Evolutionary conservation across 495 filamentous ascomycete genomes (phyloP).

Genomic region (Hypoxylon fuscum): DNA sequence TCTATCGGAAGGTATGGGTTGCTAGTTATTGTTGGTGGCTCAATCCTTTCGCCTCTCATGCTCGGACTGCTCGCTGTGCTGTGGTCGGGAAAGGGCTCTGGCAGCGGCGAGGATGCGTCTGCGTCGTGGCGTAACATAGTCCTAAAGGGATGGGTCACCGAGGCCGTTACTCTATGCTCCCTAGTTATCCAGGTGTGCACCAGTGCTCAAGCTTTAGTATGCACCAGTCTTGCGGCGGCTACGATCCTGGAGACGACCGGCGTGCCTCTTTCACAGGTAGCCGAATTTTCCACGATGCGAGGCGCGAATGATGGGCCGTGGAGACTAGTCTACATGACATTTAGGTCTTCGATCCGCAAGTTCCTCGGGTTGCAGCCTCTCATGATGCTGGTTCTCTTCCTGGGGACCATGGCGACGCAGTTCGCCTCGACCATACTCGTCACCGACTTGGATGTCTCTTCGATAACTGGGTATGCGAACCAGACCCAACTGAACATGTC

Average conservation of each 20-base stretch:
- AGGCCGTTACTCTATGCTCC: constrained; percentile 26
- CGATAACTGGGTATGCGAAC: constrained; percentile 1
- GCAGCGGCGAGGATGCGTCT: constrained; percentile 14
- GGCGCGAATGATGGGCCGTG: constrained; percentile 28
- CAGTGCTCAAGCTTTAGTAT: constrained; percentile 17
- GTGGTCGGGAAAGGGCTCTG: constrained; percentile 22
- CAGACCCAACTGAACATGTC: constrained; percentile 1
- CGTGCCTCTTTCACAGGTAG: constrained; percentile 29
- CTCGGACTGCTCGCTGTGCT: constrained; percentile 24
- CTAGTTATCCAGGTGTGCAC: constrained; percentile 25
- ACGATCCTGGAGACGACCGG: constrained; percentile 30
- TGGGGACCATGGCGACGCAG: constrained; percentile 14
- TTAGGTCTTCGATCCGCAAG: constrained; percentile 12
- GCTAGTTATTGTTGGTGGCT: constrained; percentile 14
- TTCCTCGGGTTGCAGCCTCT: constrained; percentile 2
- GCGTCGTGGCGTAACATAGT: constrained; percentile 22
- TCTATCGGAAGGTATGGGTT: constrained; percentile 9
- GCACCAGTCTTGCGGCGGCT: constrained; percentile 34
- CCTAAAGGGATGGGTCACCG: constrained; percentile 12
- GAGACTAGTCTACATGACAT: constrained; percentile 20
- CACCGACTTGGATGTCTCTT: constrained; percentile 11
- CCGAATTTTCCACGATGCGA: constrained; percentile 34
- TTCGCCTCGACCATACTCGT: constrained; percentile 24
- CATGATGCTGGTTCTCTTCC: constrained; percentile 12
- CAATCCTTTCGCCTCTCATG: constrained; percentile 15